Conservation (phyloP, 2,329 filamentous ascomycete species). For the Ceratocystis cubensis region DNA sequence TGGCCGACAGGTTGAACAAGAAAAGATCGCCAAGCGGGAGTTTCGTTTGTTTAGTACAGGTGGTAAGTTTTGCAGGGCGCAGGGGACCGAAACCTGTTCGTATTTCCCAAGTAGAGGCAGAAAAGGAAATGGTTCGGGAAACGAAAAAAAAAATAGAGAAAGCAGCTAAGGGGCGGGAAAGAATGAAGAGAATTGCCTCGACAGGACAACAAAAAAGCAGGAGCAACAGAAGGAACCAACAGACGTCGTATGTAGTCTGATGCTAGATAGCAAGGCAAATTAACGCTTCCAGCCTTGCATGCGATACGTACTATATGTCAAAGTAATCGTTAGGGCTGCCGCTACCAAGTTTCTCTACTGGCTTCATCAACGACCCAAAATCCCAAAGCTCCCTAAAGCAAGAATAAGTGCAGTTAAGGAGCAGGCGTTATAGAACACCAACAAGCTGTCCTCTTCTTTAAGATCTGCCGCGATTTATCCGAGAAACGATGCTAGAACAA, state of each 20-base stretch:
- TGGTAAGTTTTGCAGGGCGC: conserved; percentile 5
- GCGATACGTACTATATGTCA: background rate
- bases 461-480: conserved; percentile 16
- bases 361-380: background rate
- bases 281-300: conserved; percentile 4
- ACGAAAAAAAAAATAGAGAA: background rate
- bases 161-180: background rate
- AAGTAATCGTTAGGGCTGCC: conserved; percentile 1
- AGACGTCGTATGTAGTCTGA: background rate
- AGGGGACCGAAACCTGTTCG: conserved; percentile 8
- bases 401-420: background rate
- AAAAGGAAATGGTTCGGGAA: background rate
- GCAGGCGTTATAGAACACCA: conserved; percentile 6
- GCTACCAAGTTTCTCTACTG: background rate
- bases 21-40: background rate
- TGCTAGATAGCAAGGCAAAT: background rate
- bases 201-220: background rate
- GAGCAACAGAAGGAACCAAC: background rate
- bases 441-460: conserved; percentile 19
- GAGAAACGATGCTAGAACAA: background rate
- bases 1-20: background rate
- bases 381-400: background rate
- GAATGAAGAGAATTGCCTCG: background rate
- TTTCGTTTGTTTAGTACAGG: conserved; percentile 2
- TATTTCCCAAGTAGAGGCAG: background rate